Conservation (phyloP, 2,329 filamentous ascomycete species). For the Aspergillus sp. region DNA sequence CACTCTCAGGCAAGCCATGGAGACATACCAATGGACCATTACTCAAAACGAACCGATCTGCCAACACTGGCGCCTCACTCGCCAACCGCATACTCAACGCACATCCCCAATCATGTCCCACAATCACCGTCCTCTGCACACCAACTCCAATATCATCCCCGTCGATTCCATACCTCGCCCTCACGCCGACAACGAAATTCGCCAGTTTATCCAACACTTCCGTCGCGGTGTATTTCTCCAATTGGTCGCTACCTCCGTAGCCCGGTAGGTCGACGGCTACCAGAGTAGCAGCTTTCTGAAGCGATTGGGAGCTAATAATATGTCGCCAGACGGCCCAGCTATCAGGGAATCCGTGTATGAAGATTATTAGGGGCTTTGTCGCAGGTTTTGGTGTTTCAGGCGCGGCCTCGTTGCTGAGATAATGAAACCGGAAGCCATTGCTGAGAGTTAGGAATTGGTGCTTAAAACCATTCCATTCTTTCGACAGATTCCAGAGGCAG, state of each 20-base stretch:
- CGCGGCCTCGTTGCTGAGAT: slow-evolving; percentile 39
- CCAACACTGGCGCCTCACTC: slow-evolving; percentile 50
- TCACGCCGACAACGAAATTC: slow-evolving; percentile 48
- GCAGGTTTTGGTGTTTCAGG: slow-evolving; percentile 12
- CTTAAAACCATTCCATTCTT: slow-evolving; percentile 39
- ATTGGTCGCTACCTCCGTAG: slow-evolving; percentile 51
- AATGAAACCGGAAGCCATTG: slow-evolving; percentile 49
- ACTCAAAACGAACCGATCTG: slow-evolving; percentile 50
- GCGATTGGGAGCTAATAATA: slow-evolving; percentile 36
- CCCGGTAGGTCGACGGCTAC: slow-evolving; percentile 54
- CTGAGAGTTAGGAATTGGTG: slow-evolving; percentile 48
- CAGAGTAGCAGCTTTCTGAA: slow-evolving; percentile 37
- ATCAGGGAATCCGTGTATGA: slow-evolving; percentile 56
- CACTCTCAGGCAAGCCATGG: too few relatives aligned
- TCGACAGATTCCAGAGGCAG: slow-evolving; percentile 49
- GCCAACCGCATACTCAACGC: slow-evolving; percentile 49
- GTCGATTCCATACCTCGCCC: slow-evolving; percentile 41
- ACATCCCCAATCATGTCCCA: slow-evolving; percentile 52
- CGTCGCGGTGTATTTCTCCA: slow-evolving; percentile 45
- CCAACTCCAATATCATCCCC: slow-evolving; percentile 15
- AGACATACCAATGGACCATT: slow-evolving; percentile 47
- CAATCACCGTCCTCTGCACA: slow-evolving; percentile 42
- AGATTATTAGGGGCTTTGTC: slow-evolving; percentile 42
- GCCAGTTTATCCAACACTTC: slow-evolving; percentile 48
- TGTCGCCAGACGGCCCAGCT: slow-evolving; percentile 51